These are phyloP conservation scores for Chalciporus sphaerocephalus DNA, from an alignment of 768 basidiomycete species.

Conservation along the genomic window DNA sequence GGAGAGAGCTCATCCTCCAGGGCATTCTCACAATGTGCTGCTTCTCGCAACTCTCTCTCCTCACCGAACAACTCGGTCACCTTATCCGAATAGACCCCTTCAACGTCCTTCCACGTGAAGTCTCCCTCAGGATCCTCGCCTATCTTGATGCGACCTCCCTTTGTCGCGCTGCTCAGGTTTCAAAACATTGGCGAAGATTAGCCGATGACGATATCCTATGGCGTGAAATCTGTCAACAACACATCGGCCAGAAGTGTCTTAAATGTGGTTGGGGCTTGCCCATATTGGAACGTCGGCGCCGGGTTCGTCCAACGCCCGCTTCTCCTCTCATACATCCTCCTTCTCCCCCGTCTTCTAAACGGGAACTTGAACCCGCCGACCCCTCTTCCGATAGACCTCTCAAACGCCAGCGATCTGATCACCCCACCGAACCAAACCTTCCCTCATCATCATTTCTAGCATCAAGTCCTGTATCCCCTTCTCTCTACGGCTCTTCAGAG, in stretches of 20 bases:
- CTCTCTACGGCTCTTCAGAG: constrained; percentile 28
- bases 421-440: background rate
- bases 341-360: constrained; percentile 33
- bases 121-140: constrained; percentile 79
- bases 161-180: constrained; percentile 90
- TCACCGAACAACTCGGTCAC: constrained; percentile 85
- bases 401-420: constrained; percentile 46
- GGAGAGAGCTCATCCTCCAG: constrained; percentile 89
- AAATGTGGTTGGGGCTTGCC: constrained; percentile 99
- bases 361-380: constrained; percentile 34
- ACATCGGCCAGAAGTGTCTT: constrained; percentile 93
- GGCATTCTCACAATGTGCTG: constrained; percentile 99
- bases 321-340: constrained; percentile 36
- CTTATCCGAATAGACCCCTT: constrained; percentile 97
- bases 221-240: constrained; percentile 96
- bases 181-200: constrained; percentile 74
- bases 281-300: constrained; percentile 71
- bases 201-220: constrained; percentile 96
- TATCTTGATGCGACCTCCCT: constrained; percentile 91
- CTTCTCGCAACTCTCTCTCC: constrained; percentile 94
- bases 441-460: constrained; percentile 13
- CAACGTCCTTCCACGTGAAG: constrained; percentile 82
- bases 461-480: constrained; percentile 5
- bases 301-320: constrained; percentile 37
- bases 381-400: constrained; percentile 32